Evolutionary conservation across 139 green algal species (phyloP).

Genomic region (Volvox africanus): DNA sequence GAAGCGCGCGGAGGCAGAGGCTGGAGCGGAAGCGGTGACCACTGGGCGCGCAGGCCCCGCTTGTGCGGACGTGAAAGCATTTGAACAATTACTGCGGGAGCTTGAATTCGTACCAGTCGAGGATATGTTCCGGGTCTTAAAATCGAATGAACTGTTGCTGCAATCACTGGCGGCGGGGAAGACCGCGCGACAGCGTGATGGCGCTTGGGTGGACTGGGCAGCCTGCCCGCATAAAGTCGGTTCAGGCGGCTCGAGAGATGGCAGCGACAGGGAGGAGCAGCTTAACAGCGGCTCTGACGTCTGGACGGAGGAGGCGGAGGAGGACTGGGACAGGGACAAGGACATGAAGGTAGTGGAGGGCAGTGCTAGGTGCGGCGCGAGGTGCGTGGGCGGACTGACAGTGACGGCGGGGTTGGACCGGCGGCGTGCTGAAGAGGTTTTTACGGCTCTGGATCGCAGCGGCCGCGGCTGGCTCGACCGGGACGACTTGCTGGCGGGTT

Average conservation of each 20-base stretch:
- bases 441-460: background rate
- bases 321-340: background rate
- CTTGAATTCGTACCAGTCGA: background rate
- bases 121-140: background rate
- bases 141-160: background rate
- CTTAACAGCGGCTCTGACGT: background rate
- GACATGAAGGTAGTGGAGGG: background rate
- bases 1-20: background rate
- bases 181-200: background rate
- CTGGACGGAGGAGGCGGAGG: background rate
- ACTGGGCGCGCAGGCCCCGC: background rate
- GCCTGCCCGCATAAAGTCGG: background rate
- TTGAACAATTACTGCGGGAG: constrained; percentile 16
- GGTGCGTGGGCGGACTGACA: background rate
- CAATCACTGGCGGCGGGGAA: background rate
- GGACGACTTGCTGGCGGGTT: constrained; percentile 30
- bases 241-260: background rate
- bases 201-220: background rate
- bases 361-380: no score
- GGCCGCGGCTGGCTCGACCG: constrained; percentile 32
- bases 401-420: background rate
- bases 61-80: background rate
- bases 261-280: background rate
- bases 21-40: constrained; percentile 2
- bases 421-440: background rate